phyloP scores from a whole-genome alignment of 352 stramenopile genomes.

The Pythium monospermum region DNA sequence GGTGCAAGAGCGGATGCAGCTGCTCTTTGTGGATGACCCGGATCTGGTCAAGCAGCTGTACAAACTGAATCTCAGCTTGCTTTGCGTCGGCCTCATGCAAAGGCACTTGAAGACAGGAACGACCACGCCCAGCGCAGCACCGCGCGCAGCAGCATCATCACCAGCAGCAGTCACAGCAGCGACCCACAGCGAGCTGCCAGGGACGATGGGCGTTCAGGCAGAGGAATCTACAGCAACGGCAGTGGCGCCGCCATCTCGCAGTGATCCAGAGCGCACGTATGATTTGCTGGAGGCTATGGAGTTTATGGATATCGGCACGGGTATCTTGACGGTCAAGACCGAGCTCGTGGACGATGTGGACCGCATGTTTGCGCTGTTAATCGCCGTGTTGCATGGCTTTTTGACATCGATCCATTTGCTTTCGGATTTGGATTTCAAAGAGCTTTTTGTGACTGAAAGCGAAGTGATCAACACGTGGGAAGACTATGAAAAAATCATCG shows the following conservation, averaged over 20 bases:
- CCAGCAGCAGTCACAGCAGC: not conserved
- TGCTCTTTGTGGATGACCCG: slow-evolving; percentile 74
- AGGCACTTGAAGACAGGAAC: slow-evolving; percentile 61
- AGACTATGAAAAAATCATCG: slow-evolving; percentile 79
- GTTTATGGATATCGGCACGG: slow-evolving; percentile 85
- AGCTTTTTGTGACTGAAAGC: slow-evolving; percentile 73
- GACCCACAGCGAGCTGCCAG: slow-evolving; percentile 17
- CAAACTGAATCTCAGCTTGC: slow-evolving; percentile 80
- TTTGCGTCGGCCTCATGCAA: slow-evolving; percentile 83
- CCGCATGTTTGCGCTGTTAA: slow-evolving; percentile 60
- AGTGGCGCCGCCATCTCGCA: no score
- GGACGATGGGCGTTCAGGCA: no score
- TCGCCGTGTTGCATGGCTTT: slow-evolving; percentile 60
- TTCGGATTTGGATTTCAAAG: slow-evolving; percentile 53
- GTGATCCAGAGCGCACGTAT: slow-evolving; percentile 73
- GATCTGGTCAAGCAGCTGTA: slow-evolving; percentile 85
- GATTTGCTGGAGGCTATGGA: slow-evolving; percentile 86
- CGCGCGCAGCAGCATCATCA: no score
- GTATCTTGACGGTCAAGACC: slow-evolving; percentile 82
- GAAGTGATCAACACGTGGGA: slow-evolving; percentile 78
- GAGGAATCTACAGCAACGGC: no score
- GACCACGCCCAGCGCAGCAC: no score
- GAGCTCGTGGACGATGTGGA: slow-evolving; percentile 68
- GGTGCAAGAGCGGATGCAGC: slow-evolving; percentile 58
- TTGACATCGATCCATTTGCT: slow-evolving; percentile 58